Evolutionary conservation across 352 stramenopile genomes (phyloP).

Genomic region (Globisporangium orthogonon): DNA sequence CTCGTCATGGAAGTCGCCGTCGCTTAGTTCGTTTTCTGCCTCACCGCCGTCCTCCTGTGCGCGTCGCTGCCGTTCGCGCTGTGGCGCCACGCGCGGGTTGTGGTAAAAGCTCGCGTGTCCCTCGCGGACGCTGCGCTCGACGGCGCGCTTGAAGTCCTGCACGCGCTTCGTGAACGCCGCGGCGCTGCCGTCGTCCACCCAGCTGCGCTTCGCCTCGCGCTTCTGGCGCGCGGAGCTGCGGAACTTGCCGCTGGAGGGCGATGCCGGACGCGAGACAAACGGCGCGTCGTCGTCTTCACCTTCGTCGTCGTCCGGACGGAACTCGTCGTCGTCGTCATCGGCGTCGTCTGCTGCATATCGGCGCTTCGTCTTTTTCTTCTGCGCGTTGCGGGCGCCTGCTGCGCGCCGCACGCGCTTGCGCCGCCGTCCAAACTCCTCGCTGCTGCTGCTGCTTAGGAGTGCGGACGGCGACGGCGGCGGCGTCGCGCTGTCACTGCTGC

Average conservation of each 20-base stretch:
- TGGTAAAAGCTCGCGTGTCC: slow-evolving; percentile 39
- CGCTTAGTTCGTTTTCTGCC: slow-evolving; percentile 16
- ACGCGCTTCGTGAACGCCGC: slow-evolving; percentile 16
- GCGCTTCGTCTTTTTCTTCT: slow-evolving; percentile 1
- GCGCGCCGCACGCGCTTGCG: slow-evolving; percentile 4
- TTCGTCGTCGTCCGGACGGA: slow-evolving; percentile 2
- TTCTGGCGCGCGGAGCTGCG: slow-evolving; percentile 13
- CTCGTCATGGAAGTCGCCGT: slow-evolving; percentile 32
- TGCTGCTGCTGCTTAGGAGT: neutral
- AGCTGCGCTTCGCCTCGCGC: slow-evolving; percentile 14
- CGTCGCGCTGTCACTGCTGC: slow-evolving; percentile 2
- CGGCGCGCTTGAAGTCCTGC: slow-evolving; percentile 21
- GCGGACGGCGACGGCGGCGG: slow-evolving; percentile 9
- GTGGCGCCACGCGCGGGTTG: slow-evolving; percentile 12
- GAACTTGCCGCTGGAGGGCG: slow-evolving; percentile 3
- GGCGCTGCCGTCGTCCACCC: slow-evolving; percentile 35
- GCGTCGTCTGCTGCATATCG: neutral
- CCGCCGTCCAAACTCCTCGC: slow-evolving; percentile 2
- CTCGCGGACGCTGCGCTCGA: slow-evolving; percentile 20
- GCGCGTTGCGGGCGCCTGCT: neutral
- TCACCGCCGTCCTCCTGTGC: slow-evolving; percentile 8
- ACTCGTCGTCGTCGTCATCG: neutral
- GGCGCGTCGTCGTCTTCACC: slow-evolving; percentile 6
- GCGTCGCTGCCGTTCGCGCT: neutral
- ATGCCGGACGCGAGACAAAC: neutral